Evolutionary conservation across 352 stramenopile genomes (phyloP), one percentile per base, ranked within the genome.

Genomic region (Globisporangium polare): DNA sequence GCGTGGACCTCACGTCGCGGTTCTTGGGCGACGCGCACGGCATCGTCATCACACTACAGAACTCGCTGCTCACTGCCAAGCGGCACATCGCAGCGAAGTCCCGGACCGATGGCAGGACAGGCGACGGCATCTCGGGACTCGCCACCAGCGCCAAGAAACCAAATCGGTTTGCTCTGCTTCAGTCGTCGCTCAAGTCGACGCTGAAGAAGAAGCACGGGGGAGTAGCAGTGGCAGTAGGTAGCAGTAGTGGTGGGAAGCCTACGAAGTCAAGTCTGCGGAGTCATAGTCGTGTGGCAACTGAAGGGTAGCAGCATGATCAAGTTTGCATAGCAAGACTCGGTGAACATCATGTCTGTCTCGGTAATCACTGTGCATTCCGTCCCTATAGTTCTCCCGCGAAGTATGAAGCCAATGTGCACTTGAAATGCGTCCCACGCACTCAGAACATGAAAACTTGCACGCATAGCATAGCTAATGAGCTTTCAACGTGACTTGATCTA

Each of bases 21-120:
- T 92, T 95, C 67, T 76, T 98, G 1, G 94, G 94, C 3, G 78
- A 89, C 7, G 79, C 85, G 8, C 94, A 98, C 63, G 92, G 87
- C 13, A 97, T 98, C 53, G 93, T 94, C 0, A 77, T 94, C 29
- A 98, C 92, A 6, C 72, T 98, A 20, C 81, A 90, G 41, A 98
- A 98, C 57, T 97, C 90, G 35, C 64, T 91, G 24, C 47, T 96
- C 24, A 94, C 88, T 10, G 93, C 93, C 1, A 83, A 83, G 26
- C 68, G 81, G 20, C 73, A 71, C 20, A 88, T 97, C 43, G 71
- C 73, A 1, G 69, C 58, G 15, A 82, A 81, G 24, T 51, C 68
- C 17, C 75, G 79, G 22, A 85, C 72, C 10, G 65, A 79, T 26
- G 72, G 77, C 4, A 66, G 62, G 7, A 75, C 72, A 13, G 81